Conservation (phyloP, 2,329 filamentous ascomycete genomes). For the Bipolaris oryzae region DNA sequence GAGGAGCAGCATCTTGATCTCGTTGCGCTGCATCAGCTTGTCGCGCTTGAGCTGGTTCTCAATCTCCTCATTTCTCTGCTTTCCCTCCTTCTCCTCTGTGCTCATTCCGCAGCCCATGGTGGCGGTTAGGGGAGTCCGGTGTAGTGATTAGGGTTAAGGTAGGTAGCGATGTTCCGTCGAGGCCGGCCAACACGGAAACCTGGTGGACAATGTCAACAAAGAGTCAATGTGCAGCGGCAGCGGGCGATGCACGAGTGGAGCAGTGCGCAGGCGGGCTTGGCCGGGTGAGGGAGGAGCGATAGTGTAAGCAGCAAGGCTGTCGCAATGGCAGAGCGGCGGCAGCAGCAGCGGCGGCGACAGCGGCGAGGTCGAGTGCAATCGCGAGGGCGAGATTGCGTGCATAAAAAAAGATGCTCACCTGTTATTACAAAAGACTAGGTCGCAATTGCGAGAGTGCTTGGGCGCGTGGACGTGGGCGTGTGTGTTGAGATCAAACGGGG, state of each 20-base stretch:
- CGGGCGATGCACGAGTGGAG: neutral
- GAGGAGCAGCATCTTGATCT: slow-evolving; percentile 99
- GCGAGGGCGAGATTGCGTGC: neutral
- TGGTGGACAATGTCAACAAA: slow-evolving; percentile 20
- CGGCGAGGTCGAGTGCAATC: neutral
- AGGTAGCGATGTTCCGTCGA: slow-evolving; percentile 37
- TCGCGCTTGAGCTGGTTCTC: slow-evolving; percentile 99
- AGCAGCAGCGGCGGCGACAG: neutral
- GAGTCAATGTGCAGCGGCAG: slow-evolving; percentile 2
- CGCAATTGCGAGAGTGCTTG: slow-evolving; percentile 8
- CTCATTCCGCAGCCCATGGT: slow-evolving; percentile 99
- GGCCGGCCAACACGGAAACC: slow-evolving; percentile 46
- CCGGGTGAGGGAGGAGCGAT: slow-evolving; percentile 13
- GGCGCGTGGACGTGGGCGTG: slow-evolving; percentile 2
- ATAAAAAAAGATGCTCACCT: slow-evolving; percentile 33
- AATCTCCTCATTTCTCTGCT: slow-evolving; percentile 99
- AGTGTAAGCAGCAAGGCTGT: neutral
- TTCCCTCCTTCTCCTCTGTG: slow-evolving; percentile 99
- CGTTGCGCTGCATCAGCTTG: slow-evolving; percentile 98
- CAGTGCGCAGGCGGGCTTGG: neutral
- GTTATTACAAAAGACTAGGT: slow-evolving; percentile 29
- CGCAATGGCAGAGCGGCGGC: neutral
- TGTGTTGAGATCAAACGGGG: slow-evolving; percentile 2
- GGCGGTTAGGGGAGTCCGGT: slow-evolving; percentile 43
- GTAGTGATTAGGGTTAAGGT: slow-evolving; percentile 37